Conservation (phyloP, 2,329 filamentous ascomycete species). For the Geosmithia morbida region DNA sequence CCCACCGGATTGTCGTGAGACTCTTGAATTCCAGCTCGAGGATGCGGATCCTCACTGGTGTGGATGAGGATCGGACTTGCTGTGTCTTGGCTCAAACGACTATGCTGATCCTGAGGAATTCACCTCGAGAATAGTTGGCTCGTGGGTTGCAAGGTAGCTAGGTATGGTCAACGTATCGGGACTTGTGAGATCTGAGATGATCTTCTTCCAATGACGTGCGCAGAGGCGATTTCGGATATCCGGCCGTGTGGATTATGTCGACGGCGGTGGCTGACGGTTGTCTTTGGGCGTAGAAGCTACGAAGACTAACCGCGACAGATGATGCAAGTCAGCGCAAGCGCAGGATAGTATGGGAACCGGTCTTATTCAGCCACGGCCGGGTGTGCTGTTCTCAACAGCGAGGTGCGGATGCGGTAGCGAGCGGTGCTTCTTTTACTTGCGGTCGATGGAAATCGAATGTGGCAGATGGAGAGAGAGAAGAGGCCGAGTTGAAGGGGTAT, state of each 20-base stretch:
- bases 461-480: too few species aligned
- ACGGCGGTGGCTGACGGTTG: background rate
- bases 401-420: too few species aligned
- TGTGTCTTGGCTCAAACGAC: background rate
- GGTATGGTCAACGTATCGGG: background rate
- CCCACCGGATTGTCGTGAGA: background rate
- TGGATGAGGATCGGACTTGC: background rate
- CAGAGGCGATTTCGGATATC: background rate
- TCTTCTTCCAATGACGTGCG: background rate
- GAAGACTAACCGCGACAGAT: background rate
- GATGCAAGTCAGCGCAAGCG: too few species aligned
- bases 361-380: background rate
- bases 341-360: too few species aligned
- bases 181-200: background rate
- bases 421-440: too few species aligned
- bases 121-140: background rate
- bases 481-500: too few species aligned
- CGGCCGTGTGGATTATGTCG: background rate
- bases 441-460: too few species aligned
- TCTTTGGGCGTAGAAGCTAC: background rate
- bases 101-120: background rate
- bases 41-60: background rate
- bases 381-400: background rate
- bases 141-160: background rate
- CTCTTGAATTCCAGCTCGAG: background rate